Evolutionary conservation across 2,329 filamentous ascomycete genomes (phyloP).

Genomic region (Blastomyces parvus): DNA sequence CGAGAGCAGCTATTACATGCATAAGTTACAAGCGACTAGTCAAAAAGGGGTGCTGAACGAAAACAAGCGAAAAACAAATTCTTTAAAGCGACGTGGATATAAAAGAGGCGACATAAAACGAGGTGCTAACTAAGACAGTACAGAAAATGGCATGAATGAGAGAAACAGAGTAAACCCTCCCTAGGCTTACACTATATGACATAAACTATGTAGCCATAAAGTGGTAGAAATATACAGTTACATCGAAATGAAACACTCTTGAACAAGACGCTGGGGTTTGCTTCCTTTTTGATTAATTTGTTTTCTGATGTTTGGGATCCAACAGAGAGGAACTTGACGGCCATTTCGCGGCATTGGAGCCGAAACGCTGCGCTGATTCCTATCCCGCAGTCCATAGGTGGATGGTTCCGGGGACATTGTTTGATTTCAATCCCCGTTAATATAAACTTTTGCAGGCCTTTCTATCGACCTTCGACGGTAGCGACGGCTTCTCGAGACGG

Average conservation of each 20-base stretch:
- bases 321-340: too few species aligned
- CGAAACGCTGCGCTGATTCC: too few species aligned
- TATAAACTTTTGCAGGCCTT: conserved; percentile 31
- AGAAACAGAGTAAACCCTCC: background rate
- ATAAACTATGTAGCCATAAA: too few species aligned
- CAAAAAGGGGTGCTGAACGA: background rate
- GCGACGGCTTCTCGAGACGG: conserved; percentile 17
- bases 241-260: too few species aligned
- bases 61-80: background rate
- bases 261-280: too few species aligned
- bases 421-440: conserved; percentile 11
- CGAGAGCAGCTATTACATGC: background rate
- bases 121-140: background rate
- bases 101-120: background rate
- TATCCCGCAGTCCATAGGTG: too few species aligned
- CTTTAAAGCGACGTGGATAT: background rate
- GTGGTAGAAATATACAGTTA: too few species aligned
- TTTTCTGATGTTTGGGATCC: too few species aligned
- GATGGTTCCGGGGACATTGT: too few species aligned
- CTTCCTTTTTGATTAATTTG: too few species aligned
- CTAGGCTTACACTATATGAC: too few species aligned
- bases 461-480: conserved; percentile 24
- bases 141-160: background rate
- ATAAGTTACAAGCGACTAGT: background rate
- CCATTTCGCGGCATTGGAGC: too few species aligned